These are phyloP conservation scores for Populus alba DNA, from an alignment of 345 rosid species.

Conservation along the genomic window DNA sequence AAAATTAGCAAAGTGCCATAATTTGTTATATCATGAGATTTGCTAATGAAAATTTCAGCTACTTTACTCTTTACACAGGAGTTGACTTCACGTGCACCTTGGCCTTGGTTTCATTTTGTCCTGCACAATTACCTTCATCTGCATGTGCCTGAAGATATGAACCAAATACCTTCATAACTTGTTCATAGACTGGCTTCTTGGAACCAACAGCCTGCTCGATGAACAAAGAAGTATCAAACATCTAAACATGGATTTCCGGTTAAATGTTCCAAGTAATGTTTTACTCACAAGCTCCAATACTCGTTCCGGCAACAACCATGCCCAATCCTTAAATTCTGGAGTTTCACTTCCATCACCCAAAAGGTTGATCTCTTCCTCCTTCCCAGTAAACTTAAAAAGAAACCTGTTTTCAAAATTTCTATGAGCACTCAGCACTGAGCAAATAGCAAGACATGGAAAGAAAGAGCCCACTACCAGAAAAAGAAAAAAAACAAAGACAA, in stretches of 20 bases:
- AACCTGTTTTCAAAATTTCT: slow-evolving; percentile 43
- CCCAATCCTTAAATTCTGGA: slow-evolving; percentile 71
- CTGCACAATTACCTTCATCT: slow-evolving; percentile 28
- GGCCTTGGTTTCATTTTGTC: slow-evolving; percentile 1
- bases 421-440: background rate
- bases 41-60: background rate
- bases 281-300: slow-evolving; percentile 53
- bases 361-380: slow-evolving; percentile 74
- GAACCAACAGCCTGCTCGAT: slow-evolving; percentile 52
- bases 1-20: background rate
- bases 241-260: background rate
- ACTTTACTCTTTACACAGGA: background rate
- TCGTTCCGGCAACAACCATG: slow-evolving; percentile 65
- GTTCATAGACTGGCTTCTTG: slow-evolving; percentile 70
- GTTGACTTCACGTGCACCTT: background rate
- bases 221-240: background rate
- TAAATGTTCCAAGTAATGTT: background rate
- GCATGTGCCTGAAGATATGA: slow-evolving; percentile 41
- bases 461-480: background rate
- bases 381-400: slow-evolving; percentile 68
- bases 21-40: background rate
- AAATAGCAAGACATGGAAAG: too few relatives aligned
- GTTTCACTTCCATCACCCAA: slow-evolving; percentile 65
- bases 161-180: slow-evolving; percentile 53
- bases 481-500: background rate